Conservation (phyloP, 441 rosid species). For the Corymbia citriodora region DNA sequence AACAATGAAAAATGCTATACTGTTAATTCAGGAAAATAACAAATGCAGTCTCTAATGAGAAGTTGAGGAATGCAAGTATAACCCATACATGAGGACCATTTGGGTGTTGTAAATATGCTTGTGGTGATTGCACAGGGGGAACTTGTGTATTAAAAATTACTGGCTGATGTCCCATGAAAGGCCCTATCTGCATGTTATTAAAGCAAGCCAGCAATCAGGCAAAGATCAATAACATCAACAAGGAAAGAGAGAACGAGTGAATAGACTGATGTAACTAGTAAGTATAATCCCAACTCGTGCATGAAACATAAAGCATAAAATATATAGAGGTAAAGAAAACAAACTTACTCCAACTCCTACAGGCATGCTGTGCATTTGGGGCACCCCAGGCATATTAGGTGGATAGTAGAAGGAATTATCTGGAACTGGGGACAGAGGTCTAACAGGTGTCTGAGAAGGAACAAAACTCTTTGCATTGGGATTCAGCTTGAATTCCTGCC, state of each 20-base stretch:
- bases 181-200: slow-evolving; percentile 51
- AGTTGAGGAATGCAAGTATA: not conserved
- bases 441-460: slow-evolving; percentile 52
- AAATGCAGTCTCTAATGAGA: not conserved
- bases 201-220: not conserved
- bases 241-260: not conserved
- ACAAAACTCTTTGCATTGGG: slow-evolving; percentile 91
- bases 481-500: slow-evolving; percentile 91
- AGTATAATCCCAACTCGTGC: not conserved
- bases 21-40: not conserved
- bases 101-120: slow-evolving; percentile 69
- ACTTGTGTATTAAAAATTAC: slow-evolving; percentile 60
- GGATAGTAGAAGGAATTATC: slow-evolving; percentile 72
- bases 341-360: slow-evolving; percentile 69
- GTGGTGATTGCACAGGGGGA: slow-evolving; percentile 51
- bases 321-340: not conserved
- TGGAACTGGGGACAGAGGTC: slow-evolving; percentile 63
- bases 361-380: slow-evolving; percentile 77
- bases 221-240: not conserved
- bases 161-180: slow-evolving; percentile 64
- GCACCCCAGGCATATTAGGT: slow-evolving; percentile 34
- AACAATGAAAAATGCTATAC: slow-evolving; percentile 4
- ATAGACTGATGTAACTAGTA: not conserved
- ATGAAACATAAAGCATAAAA: not conserved
- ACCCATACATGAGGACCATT: slow-evolving; percentile 65